A percentile compares a stretch with the other conserved stretches of the same genome.
These are phyloP conservation scores for Lactifluus rugatus DNA, from an alignment of 768 basidiomycete species.

Conservation along the genomic window DNA sequence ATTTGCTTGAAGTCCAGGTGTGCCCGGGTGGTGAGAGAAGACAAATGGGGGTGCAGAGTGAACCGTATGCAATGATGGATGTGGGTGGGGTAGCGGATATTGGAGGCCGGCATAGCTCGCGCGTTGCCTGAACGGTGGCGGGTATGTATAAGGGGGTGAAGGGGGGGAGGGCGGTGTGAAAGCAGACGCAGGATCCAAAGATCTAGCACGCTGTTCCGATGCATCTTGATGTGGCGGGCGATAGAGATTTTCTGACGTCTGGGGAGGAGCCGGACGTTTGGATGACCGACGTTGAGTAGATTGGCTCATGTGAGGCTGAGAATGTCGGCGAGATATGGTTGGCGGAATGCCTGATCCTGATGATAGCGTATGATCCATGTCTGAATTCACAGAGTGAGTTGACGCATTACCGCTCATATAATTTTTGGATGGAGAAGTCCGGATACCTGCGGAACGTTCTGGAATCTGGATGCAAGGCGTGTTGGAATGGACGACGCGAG, in stretches of 20 bases:
- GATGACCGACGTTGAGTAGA: not conserved
- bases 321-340: not conserved
- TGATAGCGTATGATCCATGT: not conserved
- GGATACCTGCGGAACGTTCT: conserved; percentile 9
- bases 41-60: conserved; percentile 5
- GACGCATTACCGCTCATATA: conserved; percentile 6
- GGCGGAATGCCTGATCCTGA: not conserved
- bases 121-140: conserved; percentile 16
- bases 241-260: conserved; percentile 6
- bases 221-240: not conserved
- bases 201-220: not conserved
- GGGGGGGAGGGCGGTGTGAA: conserved; percentile 5
- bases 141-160: conserved; percentile 19
- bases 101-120: conserved; percentile 1
- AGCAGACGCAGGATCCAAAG: not conserved
- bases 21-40: conserved; percentile 6
- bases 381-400: not conserved
- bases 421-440: not conserved
- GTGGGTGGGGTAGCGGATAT: not conserved
- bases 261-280: not conserved
- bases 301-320: not conserved
- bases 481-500: not conserved
- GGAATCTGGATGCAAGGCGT: conserved; percentile 1
- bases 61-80: not conserved
- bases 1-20: conserved; percentile 1